Evolutionary conservation across 2,329 filamentous ascomycete species (phyloP).

Genomic region (Aureobasidium sp.): DNA sequence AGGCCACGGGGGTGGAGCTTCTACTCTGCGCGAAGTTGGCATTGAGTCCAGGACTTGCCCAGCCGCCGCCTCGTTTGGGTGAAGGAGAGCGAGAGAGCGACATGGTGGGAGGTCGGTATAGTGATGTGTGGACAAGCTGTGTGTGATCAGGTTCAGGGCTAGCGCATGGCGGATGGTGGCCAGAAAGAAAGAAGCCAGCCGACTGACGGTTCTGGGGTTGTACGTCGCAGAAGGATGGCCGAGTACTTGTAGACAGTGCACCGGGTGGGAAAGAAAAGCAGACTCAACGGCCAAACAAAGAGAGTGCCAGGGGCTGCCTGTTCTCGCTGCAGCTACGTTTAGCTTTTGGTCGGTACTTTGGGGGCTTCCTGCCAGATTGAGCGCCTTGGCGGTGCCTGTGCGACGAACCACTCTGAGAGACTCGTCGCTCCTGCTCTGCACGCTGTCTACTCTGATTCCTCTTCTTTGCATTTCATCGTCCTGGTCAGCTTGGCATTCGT

Average conservation of each 20-base stretch:
- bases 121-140: neutral
- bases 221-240: neutral
- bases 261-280: neutral
- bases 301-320: constrained; percentile 3
- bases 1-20: constrained; percentile 23
- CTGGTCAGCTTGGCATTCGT: neutral
- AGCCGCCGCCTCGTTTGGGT: constrained; percentile 75
- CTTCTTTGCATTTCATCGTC: neutral
- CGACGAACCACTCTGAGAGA: neutral
- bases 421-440: neutral
- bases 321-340: constrained; percentile 14
- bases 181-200: neutral
- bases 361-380: constrained; percentile 11
- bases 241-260: neutral
- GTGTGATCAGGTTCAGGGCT: neutral
- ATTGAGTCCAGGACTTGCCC: constrained; percentile 74
- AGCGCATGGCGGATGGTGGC: constrained; percentile 9
- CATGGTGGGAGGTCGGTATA: constrained; percentile 48
- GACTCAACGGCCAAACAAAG: neutral
- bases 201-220: neutral
- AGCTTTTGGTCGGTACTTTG: constrained; percentile 1
- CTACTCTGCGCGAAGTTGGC: constrained; percentile 43
- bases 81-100: constrained; percentile 82
- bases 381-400: constrained; percentile 4
- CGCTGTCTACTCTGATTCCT: neutral